Percentiles rank a stretch among this genome's conserved stretches.
Evolutionary conservation across 1,284 basidiomycete genomes (phyloP).

Genomic region (Cutaneotrichosporon sp.): DNA sequence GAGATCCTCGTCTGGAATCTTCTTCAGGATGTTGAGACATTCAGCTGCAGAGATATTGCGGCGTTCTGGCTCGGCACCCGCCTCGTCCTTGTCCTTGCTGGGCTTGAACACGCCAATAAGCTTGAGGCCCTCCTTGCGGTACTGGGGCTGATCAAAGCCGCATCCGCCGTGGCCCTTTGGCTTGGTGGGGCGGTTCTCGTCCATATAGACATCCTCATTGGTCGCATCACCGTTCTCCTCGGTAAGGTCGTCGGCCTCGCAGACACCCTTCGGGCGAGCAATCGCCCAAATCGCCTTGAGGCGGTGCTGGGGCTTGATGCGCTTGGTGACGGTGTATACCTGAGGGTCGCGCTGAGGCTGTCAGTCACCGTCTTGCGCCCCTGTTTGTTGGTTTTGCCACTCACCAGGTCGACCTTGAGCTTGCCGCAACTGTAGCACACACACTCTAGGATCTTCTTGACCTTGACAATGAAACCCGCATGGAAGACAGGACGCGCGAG

Average conservation of each 20-base stretch:
- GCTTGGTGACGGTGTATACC: conserved; percentile 78
- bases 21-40: conserved; percentile 87
- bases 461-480: conserved; percentile 96
- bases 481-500: conserved; percentile 94
- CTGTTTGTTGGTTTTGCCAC: conserved; percentile 52
- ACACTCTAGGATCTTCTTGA: conserved; percentile 99
- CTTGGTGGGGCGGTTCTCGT: conserved; percentile 30
- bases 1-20: conserved; percentile 89
- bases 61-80: conserved; percentile 85
- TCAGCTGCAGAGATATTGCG: conserved; percentile 82
- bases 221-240: conserved; percentile 75
- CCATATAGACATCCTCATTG: conserved; percentile 61
- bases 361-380: not conserved
- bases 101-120: conserved; percentile 95
- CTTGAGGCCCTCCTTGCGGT: conserved; percentile 94
- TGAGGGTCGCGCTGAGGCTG: conserved; percentile 67
- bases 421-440: conserved; percentile 99
- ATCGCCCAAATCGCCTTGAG: conserved; percentile 81
- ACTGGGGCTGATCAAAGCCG: conserved; percentile 84
- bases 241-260: conserved; percentile 67
- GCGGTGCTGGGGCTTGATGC: conserved; percentile 81
- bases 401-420: conserved; percentile 93
- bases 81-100: conserved; percentile 81
- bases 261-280: conserved; percentile 65
- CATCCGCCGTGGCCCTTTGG: conserved; percentile 83